Base-by-base conservation (phyloP, 345 rosid genomes). In the Syzygium aromaticum region DNA sequence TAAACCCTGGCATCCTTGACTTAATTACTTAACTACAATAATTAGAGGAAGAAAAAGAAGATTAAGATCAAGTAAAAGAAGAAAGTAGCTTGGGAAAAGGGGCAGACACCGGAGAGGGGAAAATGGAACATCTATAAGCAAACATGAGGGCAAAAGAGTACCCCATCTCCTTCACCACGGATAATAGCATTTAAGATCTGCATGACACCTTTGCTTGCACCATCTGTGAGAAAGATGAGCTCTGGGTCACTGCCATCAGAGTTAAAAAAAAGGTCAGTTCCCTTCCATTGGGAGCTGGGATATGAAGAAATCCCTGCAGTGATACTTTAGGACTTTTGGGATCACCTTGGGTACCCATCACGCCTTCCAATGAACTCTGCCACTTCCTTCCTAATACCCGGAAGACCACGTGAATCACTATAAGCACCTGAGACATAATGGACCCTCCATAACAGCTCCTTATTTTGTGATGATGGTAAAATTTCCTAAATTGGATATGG, bases 191-290 rank as follows among this genome's bases (percentile, higher is more conserved):
- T 98, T 93, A 98, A 90, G 88, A 94, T 95, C 92, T 97, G 99
- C 98, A 96, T 97, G 87, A 97, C 98, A 91, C 99, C 99, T 93
- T 96, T 96, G 93, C 99, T 96, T 12, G 99, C 99, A 90, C 99
- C 99, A 93, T 96, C 99, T 84, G 99, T 97, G 88, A 97, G 99
- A 89, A 90, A 97, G 87, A 97, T 95, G 91, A 95, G 96, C 89
- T 97, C 99, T 52, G 99, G 99, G 89, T 97, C 99, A 89, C 99
- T 98, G 94, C 89, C 57, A 87, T 87, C 53, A 63, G 78, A 59
- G 80, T 38, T 51, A n/a, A 63, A 49, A 59, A 57, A 53, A 83
- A 82, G 40, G 63, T 84, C 33, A 84, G 46, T 13, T 53, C 59
- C 49, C 63, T 53, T 84, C 86, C 23, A 84, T 82, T 43, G 63